A percentile compares a stretch with the other conserved stretches of the same genome.
These are phyloP conservation scores for Ceratobasidium sp. DNA, from an alignment of 1,284 basidiomycete species.

Conservation along the genomic window DNA sequence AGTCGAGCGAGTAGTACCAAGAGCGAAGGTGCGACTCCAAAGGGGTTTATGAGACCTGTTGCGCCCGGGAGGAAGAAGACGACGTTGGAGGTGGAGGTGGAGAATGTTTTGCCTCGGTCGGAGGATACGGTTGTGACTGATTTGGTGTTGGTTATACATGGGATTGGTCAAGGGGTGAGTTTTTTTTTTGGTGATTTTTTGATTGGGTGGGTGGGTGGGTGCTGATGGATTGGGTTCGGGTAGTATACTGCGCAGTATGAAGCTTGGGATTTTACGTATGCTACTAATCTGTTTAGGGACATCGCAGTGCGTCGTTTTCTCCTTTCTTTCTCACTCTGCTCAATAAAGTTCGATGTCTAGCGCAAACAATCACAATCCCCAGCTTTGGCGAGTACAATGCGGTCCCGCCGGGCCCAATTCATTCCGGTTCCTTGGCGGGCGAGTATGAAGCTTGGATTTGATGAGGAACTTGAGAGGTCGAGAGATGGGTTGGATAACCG, in stretches of 20 bases:
- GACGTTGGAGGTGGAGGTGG: constrained; percentile 14
- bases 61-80: constrained; percentile 6
- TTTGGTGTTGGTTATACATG: constrained; percentile 64
- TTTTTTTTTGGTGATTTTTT: constrained; percentile 4
- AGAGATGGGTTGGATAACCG: constrained; percentile 63
- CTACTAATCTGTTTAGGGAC: constrained; percentile 63
- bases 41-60: not conserved
- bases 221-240: not conserved
- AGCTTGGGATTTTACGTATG: constrained; percentile 66
- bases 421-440: constrained; percentile 70
- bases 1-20: constrained; percentile 25
- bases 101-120: not conserved
- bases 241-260: constrained; percentile 64
- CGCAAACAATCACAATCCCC: constrained; percentile 61
- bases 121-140: constrained; percentile 62
- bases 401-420: constrained; percentile 63
- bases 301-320: constrained; percentile 58
- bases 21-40: constrained; percentile 28
- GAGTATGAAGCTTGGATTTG: constrained; percentile 61
- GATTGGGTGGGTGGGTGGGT: not conserved
- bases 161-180: constrained; percentile 60
- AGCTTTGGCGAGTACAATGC: constrained; percentile 62
- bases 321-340: not conserved
- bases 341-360: constrained; percentile 48
- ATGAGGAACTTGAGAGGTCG: constrained; percentile 60